phyloP scores from a whole-genome alignment of 2,329 filamentous ascomycete genomes.

The Aaosphaeria arxii region DNA sequence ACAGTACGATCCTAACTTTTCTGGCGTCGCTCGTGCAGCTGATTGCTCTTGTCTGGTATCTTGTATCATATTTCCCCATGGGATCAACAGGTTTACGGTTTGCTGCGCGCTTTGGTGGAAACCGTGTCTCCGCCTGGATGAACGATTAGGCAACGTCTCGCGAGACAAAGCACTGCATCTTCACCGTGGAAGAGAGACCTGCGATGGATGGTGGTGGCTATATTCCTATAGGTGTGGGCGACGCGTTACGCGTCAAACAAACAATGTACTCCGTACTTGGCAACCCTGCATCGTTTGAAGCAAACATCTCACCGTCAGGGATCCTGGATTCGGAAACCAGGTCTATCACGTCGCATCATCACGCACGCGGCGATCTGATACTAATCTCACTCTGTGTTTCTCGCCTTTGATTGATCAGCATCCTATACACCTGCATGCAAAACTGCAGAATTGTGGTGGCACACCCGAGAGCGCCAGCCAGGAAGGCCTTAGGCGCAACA shows the following conservation, averaged over 20 bases:
- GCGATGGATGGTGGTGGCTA: background rate
- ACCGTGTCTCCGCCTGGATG: conserved; percentile 85
- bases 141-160: conserved; percentile 52
- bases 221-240: too few species aligned
- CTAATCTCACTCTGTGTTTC: conserved; percentile 2
- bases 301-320: conserved; percentile 15
- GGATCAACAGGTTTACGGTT: conserved; percentile 83
- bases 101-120: conserved; percentile 80
- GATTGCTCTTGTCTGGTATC: conserved; percentile 82
- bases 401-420: conserved; percentile 19
- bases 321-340: conserved; percentile 4
- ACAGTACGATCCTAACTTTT: conserved; percentile 79
- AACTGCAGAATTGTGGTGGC: conserved; percentile 7
- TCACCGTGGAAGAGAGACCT: background rate
- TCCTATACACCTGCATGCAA: conserved; percentile 9
- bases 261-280: conserved; percentile 3
- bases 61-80: conserved; percentile 98
- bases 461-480: background rate
- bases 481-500: too few species aligned
- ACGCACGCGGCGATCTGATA: conserved; percentile 17
- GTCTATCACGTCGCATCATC: conserved; percentile 20
- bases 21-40: conserved; percentile 82
- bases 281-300: conserved; percentile 9
- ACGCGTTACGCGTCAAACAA: conserved; percentile 28
- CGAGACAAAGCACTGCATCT: background rate